These are phyloP conservation scores for Trichophyton schoenleinii DNA, from an alignment of 2,329 filamentous ascomycete species.

Conservation along the genomic window DNA sequence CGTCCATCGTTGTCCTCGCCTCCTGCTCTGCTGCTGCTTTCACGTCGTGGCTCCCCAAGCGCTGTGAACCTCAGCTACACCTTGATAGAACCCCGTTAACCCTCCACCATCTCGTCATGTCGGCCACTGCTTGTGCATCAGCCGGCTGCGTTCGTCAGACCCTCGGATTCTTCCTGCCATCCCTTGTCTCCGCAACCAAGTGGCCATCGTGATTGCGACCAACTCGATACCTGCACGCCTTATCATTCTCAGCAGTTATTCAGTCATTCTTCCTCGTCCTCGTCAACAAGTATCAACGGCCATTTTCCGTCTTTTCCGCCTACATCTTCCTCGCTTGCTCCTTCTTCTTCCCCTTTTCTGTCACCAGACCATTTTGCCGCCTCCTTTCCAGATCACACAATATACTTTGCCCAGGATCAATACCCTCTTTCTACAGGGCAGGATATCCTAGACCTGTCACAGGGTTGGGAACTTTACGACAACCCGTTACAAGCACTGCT, in stretches of 20 bases:
- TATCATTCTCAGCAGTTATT: background rate
- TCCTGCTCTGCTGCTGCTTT: background rate
- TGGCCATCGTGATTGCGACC: background rate
- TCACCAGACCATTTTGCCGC: background rate
- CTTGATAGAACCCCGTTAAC: background rate
- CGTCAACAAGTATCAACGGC: background rate
- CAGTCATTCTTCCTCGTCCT: background rate
- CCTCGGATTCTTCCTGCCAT: background rate
- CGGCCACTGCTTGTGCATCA: background rate
- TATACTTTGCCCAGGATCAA: background rate
- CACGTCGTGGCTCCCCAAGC: background rate
- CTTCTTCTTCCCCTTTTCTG: background rate
- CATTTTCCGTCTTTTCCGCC: too few species aligned
- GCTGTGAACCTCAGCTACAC: background rate
- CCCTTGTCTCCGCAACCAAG: background rate
- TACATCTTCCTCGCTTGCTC: background rate
- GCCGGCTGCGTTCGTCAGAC: background rate
- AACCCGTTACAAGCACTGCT: background rate
- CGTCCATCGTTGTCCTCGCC: background rate
- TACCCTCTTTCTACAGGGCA: background rate
- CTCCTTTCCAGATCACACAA: background rate
- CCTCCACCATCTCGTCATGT: constrained; percentile 2
- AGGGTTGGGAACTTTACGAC: background rate
- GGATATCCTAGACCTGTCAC: background rate
- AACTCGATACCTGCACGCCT: background rate